phyloP scores from a whole-genome alignment of 495 filamentous ascomycete genomes.

The Tetracladium setigerum region DNA sequence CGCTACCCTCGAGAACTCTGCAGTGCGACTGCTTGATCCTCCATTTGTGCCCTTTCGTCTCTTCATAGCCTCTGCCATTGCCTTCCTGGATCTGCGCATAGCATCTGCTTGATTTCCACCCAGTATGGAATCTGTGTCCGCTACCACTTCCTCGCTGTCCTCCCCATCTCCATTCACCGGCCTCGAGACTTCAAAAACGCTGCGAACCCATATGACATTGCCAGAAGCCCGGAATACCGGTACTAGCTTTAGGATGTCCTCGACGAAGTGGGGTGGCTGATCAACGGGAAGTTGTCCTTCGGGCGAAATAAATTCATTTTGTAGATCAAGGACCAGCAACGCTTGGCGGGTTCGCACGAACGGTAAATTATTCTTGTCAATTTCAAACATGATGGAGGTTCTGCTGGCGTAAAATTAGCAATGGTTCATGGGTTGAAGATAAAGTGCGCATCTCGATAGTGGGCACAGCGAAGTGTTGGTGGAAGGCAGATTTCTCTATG shows the following conservation, averaged over 20 bases:
- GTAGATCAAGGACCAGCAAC: slow-evolving; percentile 76
- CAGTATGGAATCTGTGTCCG: slow-evolving; percentile 18
- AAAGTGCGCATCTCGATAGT: neutral
- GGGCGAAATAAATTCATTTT: slow-evolving; percentile 80
- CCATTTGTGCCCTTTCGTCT: slow-evolving; percentile 12
- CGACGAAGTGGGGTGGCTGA: slow-evolving; percentile 57
- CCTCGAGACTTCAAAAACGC: slow-evolving; percentile 50
- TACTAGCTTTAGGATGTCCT: slow-evolving; percentile 56
- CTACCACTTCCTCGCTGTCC: slow-evolving; percentile 34
- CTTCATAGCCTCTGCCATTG: slow-evolving; percentile 1
- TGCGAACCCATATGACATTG: slow-evolving; percentile 77
- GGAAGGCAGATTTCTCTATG: no score
- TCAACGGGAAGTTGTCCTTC: slow-evolving; percentile 61
- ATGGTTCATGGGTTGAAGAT: neutral
- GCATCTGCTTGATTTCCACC: neutral
- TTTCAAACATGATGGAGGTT: slow-evolving; percentile 33
- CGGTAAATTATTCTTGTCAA: slow-evolving; percentile 37
- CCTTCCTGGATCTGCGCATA: neutral
- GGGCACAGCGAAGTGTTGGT: no score
- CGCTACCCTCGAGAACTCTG: neutral
- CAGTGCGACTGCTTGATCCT: neutral
- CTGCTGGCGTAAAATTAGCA: slow-evolving; percentile 11
- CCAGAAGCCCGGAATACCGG: slow-evolving; percentile 59
- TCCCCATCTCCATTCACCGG: slow-evolving; percentile 13
- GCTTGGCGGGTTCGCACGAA: slow-evolving; percentile 65